Conservation (phyloP, 306 rosid species). For the Trichosanthes cucumerina region DNA sequence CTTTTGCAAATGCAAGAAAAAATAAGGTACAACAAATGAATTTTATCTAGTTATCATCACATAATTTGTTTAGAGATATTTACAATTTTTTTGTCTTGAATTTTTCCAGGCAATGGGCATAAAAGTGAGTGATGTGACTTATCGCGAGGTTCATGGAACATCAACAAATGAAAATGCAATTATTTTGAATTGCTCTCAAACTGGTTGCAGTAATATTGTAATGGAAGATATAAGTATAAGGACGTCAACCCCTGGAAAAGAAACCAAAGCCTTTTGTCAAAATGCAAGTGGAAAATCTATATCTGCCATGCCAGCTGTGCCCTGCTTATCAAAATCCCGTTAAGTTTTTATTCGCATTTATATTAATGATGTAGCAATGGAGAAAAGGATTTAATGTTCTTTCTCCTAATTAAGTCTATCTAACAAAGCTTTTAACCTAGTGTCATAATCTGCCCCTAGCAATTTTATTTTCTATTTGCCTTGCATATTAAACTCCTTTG, state of each 20-base stretch:
- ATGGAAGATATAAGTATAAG: neutral
- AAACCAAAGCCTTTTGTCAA: neutral
- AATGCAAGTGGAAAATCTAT: too few relatives aligned
- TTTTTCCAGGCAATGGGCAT: neutral
- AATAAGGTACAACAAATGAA: neutral
- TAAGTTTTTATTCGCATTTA: too few relatives aligned
- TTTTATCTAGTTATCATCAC: neutral
- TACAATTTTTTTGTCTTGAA: neutral
- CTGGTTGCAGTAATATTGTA: neutral
- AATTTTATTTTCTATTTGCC: neutral
- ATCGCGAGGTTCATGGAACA: constrained; percentile 1
- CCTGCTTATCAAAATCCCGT: too few relatives aligned
- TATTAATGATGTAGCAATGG: neutral
- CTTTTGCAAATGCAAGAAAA: too few relatives aligned
- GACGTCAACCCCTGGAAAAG: neutral
- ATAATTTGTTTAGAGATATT: too few relatives aligned
- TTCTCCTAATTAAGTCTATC: neutral
- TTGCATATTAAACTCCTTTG: constrained; percentile 16
- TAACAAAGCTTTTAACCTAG: neutral
- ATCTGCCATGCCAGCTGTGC: too few relatives aligned
- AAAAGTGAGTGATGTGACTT: constrained; percentile 4
- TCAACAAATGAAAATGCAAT: constrained; percentile 3
- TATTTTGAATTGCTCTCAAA: neutral
- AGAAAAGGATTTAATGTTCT: neutral
- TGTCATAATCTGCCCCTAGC: neutral